Evolutionary conservation across 2,329 filamentous ascomycete species (phyloP).

Genomic region (Tolypocladium nubicola): DNA sequence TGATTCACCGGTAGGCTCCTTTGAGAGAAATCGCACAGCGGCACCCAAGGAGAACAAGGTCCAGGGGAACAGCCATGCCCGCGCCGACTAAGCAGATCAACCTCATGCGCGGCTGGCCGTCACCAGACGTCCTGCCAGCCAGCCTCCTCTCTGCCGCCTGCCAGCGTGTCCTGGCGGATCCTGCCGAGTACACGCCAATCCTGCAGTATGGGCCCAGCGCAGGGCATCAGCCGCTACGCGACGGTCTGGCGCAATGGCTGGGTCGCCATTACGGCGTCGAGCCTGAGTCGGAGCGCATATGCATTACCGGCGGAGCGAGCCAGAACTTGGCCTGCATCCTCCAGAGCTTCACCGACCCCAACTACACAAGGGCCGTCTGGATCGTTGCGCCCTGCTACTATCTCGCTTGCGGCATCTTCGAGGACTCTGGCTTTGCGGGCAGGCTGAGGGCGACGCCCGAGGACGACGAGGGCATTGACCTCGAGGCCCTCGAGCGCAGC

Average conservation of each 20-base stretch:
- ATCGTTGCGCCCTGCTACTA: constrained; percentile 76
- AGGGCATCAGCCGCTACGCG: constrained; percentile 60
- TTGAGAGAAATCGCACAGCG: neutral
- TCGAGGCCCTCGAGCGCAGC: constrained; percentile 34
- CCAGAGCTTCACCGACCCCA: constrained; percentile 70
- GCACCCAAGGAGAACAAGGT: neutral
- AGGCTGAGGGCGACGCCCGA: constrained; percentile 62
- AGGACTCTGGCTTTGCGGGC: constrained; percentile 63
- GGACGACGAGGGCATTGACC: constrained; percentile 66
- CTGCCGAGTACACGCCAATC: constrained; percentile 47
- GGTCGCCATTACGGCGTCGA: constrained; percentile 43
- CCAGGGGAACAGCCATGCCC: constrained; percentile 7
- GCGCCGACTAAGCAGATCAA: constrained; percentile 42
- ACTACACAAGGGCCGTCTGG: constrained; percentile 67
- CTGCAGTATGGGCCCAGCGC: constrained; percentile 72
- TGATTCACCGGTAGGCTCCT: neutral
- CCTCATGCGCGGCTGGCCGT: constrained; percentile 59
- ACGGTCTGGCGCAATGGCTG: constrained; percentile 62
- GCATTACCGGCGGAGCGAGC: constrained; percentile 75
- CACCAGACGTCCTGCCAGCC: constrained; percentile 51
- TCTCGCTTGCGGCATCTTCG: constrained; percentile 75
- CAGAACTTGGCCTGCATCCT: constrained; percentile 72
- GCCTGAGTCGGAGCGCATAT: constrained; percentile 49
- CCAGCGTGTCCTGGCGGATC: constrained; percentile 48
- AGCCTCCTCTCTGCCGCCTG: constrained; percentile 50